Base-by-base conservation (phyloP, 352 stramenopile species). In the Poterioochromonas sp. region DNA sequence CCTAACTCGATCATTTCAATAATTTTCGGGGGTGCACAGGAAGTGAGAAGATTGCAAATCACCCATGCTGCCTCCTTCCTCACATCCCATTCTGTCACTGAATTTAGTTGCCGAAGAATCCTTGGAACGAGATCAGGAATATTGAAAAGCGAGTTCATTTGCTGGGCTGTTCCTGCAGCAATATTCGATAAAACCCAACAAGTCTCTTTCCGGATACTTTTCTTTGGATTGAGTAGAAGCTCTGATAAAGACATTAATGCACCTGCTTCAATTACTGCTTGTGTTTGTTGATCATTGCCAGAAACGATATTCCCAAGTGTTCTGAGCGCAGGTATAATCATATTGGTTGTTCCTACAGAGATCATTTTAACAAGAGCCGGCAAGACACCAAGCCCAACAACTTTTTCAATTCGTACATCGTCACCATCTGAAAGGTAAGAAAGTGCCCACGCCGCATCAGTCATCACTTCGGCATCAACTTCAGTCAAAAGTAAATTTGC, bases 101-200 rank as follows among this genome's bases (percentile, higher is more conserved):
- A 88, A 35, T 94, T 81, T 58, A 96, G 90, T 44, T 86, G 83
- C 63, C 95, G 91, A 64, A 97, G 82, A 62, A 95, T 86, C 34
- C 86, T 83, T 49, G 90, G 87, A 80, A 98, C 89, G 35, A 84
- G 83, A 22, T 77, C 64, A 32, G 65, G 70, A 15, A 76, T 78
- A 41, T 29, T 86, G 41, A 35, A 60, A 41, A 76, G 40, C 29
- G n/a, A 87, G 60, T 95, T 87, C 63, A 98, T 96, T 83, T 99
- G 95, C 69, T 90, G 80, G 76, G 90, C 83, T 80, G 88, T 98
- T 73, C 95, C 95, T 37, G 93, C 94, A 32, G 93, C 96, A 83
- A 98, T 97, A 85, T 98, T 99, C 44, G 92, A 97, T 26, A 98
- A 84, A 35, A 93, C 93, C 95, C 95, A 98, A 83, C 91, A 97